A percentile compares a stretch with the other conserved stretches of the same genome.
Conservation (phyloP, 352 stramenopile genomes). For the Bremia lactucae region DNA sequence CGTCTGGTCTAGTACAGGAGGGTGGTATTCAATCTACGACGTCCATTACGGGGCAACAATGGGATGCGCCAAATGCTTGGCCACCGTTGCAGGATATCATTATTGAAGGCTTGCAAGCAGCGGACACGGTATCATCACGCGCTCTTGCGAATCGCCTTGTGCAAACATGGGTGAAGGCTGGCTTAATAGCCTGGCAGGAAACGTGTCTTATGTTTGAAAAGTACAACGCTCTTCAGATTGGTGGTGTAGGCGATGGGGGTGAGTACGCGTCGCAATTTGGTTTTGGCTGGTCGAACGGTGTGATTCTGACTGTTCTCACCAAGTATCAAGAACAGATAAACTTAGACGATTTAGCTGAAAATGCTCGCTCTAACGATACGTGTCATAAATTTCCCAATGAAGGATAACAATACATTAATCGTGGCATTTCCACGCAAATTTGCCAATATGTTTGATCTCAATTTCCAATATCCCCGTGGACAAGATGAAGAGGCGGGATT, state of each 20-base stretch:
- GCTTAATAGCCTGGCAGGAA: conserved; percentile 50
- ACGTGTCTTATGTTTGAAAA: conserved; percentile 85
- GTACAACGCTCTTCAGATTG: conserved; percentile 63
- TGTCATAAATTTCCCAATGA: no score
- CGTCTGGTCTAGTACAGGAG: conserved; percentile 45
- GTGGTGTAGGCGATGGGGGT: conserved; percentile 54
- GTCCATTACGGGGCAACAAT: conserved; percentile 68
- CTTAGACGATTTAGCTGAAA: no score
- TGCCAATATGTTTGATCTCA: no score
- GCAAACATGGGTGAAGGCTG: conserved; percentile 52
- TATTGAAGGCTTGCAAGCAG: conserved; percentile 52
- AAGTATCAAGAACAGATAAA: conserved; percentile 39
- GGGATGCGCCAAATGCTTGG: conserved; percentile 81
- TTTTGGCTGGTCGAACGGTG: conserved; percentile 81
- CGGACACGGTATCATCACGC: conserved; percentile 25
- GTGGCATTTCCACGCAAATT: no score
- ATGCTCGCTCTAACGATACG: no score
- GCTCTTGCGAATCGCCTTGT: conserved; percentile 36
- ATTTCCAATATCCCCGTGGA: no score
- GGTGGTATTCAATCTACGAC: conserved; percentile 68
- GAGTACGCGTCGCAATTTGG: conserved; percentile 83
- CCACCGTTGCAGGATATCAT: conserved; percentile 72
- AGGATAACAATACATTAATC: no score
- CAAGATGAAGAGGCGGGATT: no score
- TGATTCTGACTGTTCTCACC: conserved; percentile 72